Evolutionary conservation across 2,329 filamentous ascomycete species (phyloP), one percentile per base, ranked within the genome.

Genomic region (Alternaria ventricosa): DNA sequence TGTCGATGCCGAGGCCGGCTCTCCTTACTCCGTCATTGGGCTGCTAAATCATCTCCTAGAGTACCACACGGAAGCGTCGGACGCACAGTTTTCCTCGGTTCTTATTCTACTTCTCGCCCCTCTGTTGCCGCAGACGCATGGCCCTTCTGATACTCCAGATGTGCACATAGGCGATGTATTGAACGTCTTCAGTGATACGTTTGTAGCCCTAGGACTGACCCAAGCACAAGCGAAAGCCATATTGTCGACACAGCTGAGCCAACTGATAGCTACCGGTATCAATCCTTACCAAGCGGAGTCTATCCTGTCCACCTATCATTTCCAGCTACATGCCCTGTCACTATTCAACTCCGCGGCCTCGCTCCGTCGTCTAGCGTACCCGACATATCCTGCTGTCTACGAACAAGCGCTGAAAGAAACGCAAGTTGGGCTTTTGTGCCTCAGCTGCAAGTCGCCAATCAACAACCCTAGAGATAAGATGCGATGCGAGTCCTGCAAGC

Each of bases 251-350:
- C 75, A 80, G 60, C 72, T 84, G 20, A 76, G 74, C 12, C 79
- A 81, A 46, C 64, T 83, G 6, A 74, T 83, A 46, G 76, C 78
- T 22, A 79, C 82, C 15, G 84, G 83, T 5, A 76, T 85, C 47
- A 81, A 83, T 50, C 82, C 83, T 7, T 78, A 84, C 15, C 86
- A 89, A 69, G 81, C 85, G 53, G 87, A 89, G 71, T 79, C 82
- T 49, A 85, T 89, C 45, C 82, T 89, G 45, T 81, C 84, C 44
- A 80, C 84, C 4, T 89, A 89, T 73, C 86, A 90, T 74, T 83
- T 84, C 54, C 85, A 87, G 60, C 80, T 90, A 22, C 74, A 82
- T 18, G 76, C 76, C 23, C 77, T 83, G 12, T 81, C 71, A 55
- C 82, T 83, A 53, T 87, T 78, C 78, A 85, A 80, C 74, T 83